phyloP scores from a whole-genome alignment of 805 yeast genomes.

The Monosporozyma aerobia region DNA sequence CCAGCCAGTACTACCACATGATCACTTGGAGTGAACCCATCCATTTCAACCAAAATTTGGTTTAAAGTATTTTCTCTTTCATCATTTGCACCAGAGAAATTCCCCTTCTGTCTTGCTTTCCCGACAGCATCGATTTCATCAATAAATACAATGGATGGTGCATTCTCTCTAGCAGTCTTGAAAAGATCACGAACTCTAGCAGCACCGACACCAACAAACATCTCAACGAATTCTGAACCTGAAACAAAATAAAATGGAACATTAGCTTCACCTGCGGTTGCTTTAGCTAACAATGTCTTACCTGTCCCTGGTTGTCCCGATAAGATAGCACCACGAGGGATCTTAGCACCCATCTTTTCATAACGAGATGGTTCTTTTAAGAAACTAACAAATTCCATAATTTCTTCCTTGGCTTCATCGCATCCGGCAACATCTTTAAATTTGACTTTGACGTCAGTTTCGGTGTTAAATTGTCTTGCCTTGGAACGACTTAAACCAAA shows the following conservation, averaged over 20 bases:
- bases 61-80: slow-evolving; percentile 95
- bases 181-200: slow-evolving; percentile 94
- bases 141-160: slow-evolving; percentile 92
- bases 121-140: slow-evolving; percentile 99
- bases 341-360: slow-evolving; percentile 90
- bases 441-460: slow-evolving; percentile 78
- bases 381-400: slow-evolving; percentile 94
- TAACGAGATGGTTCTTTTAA: slow-evolving; percentile 84
- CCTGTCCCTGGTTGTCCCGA: slow-evolving; percentile 99
- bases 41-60: slow-evolving; percentile 97
- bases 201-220: slow-evolving; percentile 99
- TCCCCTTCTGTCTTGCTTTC: slow-evolving; percentile 73
- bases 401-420: slow-evolving; percentile 93
- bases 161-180: slow-evolving; percentile 82
- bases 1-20: slow-evolving; percentile 97
- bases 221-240: slow-evolving; percentile 96
- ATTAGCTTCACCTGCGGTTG: slow-evolving; percentile 98
- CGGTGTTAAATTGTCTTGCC: slow-evolving; percentile 86
- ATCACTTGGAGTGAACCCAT: slow-evolving; percentile 83
- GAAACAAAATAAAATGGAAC: slow-evolving; percentile 94
- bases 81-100: slow-evolving; percentile 72
- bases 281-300: slow-evolving; percentile 92
- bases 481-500: slow-evolving; percentile 89
- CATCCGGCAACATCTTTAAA: slow-evolving; percentile 96
- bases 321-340: slow-evolving; percentile 95